phyloP scores from a whole-genome alignment of 1,284 basidiomycete genomes.

The Vanrija humicola region DNA sequence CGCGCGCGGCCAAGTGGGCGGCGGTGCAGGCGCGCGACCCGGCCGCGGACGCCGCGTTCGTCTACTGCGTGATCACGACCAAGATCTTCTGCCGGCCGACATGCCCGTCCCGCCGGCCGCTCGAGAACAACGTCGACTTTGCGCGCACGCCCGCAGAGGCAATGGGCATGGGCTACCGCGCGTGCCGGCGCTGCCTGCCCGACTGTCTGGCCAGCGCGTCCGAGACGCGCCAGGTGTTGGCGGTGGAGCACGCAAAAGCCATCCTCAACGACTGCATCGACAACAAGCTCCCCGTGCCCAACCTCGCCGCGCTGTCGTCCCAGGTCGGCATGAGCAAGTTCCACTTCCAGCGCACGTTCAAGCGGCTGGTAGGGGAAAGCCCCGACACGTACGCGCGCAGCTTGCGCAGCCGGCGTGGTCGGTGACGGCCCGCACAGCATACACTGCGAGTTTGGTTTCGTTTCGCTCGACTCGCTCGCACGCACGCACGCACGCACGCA shows the following conservation, averaged over 20 bases:
- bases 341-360: conserved; percentile 9
- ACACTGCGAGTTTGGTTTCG: no score
- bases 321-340: conserved; percentile 7
- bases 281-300: not conserved
- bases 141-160: conserved; percentile 1
- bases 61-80: conserved; percentile 7
- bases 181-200: conserved; percentile 7
- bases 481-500: no score
- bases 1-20: conserved; percentile 1
- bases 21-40: conserved; percentile 5
- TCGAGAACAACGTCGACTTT: conserved; percentile 1
- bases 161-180: not conserved
- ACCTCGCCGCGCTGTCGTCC: not conserved
- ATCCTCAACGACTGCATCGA: conserved; percentile 5
- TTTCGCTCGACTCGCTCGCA: no score
- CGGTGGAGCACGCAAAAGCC: conserved; percentile 4
- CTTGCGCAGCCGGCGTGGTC: not conserved
- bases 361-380: conserved; percentile 3
- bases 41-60: conserved; percentile 2
- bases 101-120: conserved; percentile 1
- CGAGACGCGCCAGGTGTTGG: conserved; percentile 4
- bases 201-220: conserved; percentile 3
- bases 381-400: conserved; percentile 1
- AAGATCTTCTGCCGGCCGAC: conserved; percentile 10
- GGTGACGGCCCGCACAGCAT: no score